Evolutionary conservation across 768 basidiomycete genomes (phyloP).

Genomic region (Austroboletus festivus): DNA sequence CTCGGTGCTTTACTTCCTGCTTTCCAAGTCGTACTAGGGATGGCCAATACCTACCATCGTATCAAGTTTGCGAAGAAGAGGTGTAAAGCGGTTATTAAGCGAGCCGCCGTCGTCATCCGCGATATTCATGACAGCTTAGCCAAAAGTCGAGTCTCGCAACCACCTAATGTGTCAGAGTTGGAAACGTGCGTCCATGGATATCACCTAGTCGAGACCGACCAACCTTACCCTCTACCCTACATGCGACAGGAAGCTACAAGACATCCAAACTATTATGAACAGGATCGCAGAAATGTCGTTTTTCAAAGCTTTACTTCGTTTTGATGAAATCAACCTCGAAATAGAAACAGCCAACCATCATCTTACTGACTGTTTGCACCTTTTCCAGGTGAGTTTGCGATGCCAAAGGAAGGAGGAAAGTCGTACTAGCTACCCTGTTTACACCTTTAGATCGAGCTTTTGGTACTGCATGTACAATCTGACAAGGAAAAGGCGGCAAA

Average conservation of each 20-base stretch:
- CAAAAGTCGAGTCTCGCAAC: neutral
- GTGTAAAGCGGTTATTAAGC: conserved; percentile 4
- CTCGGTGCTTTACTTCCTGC: neutral
- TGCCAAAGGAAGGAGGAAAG: no score
- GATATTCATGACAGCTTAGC: neutral
- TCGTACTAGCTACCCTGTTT: neutral
- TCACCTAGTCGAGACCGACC: no score
- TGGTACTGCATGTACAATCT: neutral
- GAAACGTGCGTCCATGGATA: conserved; percentile 5
- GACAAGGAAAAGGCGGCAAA: no score
- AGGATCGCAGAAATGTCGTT: conserved; percentile 2
- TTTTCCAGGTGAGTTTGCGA: neutral
- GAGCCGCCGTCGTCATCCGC: neutral
- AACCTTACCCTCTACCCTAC: no score
- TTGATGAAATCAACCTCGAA: neutral
- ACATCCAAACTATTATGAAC: conserved; percentile 1
- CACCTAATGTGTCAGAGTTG: neutral
- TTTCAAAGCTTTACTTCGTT: conserved; percentile 4
- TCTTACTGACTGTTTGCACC: neutral
- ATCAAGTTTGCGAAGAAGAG: neutral
- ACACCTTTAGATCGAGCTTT: neutral
- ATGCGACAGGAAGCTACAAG: conserved; percentile 2
- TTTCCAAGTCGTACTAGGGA: neutral
- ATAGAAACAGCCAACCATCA: neutral
- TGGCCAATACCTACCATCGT: neutral